phyloP scores from a whole-genome alignment of 2,329 filamentous ascomycete species.

The Fusarium miscanthi region DNA sequence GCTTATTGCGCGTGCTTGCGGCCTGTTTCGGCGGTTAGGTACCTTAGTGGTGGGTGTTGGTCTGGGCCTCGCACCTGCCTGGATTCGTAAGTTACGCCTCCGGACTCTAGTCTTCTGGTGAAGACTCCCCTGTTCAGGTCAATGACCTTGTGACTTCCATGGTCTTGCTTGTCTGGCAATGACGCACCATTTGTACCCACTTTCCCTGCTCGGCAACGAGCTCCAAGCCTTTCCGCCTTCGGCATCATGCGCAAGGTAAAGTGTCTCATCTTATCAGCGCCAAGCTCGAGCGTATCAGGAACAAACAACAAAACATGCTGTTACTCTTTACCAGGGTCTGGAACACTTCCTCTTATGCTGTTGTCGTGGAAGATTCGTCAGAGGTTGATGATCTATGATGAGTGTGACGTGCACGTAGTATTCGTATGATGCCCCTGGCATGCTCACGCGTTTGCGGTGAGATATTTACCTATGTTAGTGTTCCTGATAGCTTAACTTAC shows the following conservation, averaged over 20 bases:
- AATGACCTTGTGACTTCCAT: constrained; percentile 42
- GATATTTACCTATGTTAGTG: constrained; percentile 10
- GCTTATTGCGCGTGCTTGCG: constrained; percentile 43
- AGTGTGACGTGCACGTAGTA: neutral
- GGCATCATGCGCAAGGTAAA: constrained; percentile 30
- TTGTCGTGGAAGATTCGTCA: constrained; percentile 27
- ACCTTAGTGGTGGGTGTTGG: constrained; percentile 8
- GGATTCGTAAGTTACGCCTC: constrained; percentile 37
- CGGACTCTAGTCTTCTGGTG: constrained; percentile 17
- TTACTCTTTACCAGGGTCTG: constrained; percentile 8
- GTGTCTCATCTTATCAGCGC: constrained; percentile 30
- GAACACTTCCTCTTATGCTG: constrained; percentile 8
- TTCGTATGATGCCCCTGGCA: constrained; percentile 15
- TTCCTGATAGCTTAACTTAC: constrained; percentile 10
- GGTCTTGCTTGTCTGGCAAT: constrained; percentile 32
- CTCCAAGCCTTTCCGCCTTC: constrained; percentile 44
- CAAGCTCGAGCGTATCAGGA: constrained; percentile 32
- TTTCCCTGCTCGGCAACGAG: constrained; percentile 44
- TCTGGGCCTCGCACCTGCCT: constrained; percentile 36
- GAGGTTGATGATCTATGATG: constrained; percentile 3
- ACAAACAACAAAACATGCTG: constrained; percentile 26
- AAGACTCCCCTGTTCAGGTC: constrained; percentile 21
- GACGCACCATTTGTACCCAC: constrained; percentile 46
- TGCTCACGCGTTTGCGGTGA: constrained; percentile 15
- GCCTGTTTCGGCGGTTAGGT: constrained; percentile 37